Evolutionary conservation across 805 yeast genomes (phyloP).

Genomic region (Candida ponderosae): DNA sequence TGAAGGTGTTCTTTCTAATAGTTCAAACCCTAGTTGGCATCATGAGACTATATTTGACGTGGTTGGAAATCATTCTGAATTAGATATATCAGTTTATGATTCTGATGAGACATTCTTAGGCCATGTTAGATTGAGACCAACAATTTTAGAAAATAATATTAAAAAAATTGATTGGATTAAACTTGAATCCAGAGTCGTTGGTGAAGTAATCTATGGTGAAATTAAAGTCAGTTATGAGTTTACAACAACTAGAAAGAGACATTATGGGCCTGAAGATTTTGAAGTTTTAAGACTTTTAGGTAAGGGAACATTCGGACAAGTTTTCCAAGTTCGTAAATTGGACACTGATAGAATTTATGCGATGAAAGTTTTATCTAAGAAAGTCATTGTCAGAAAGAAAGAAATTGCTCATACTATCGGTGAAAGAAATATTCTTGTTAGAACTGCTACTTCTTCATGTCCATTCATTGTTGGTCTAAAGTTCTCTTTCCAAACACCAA

Average conservation of each 20-base stretch:
- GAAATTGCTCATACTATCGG: constrained; percentile 98
- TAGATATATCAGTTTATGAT: constrained; percentile 90
- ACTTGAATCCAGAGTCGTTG: constrained; percentile 63
- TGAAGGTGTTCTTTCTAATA: constrained; percentile 19
- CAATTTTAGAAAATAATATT: constrained; percentile 23
- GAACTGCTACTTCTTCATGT: constrained; percentile 81
- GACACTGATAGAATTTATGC: constrained; percentile 92
- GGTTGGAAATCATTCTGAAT: constrained; percentile 71
- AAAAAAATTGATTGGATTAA: constrained; percentile 64
- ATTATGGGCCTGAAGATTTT: constrained; percentile 91
- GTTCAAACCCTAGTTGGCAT: constrained; percentile 76
- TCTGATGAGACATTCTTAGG: constrained; percentile 86
- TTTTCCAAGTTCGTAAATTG: constrained; percentile 86
- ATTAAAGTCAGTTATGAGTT: constrained; percentile 71
- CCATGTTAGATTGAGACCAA: constrained; percentile 67
- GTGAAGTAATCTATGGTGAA: constrained; percentile 73
- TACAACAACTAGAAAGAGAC: constrained; percentile 59
- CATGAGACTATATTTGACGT: constrained; percentile 93
- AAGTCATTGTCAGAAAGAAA: constrained; percentile 91
- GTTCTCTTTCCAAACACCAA: constrained; percentile 92
- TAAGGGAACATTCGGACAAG: constrained; percentile 97
- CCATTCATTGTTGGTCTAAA: constrained; percentile 95
- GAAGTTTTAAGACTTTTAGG: constrained; percentile 87
- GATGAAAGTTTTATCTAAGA: constrained; percentile 93
- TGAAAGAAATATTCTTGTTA: constrained; percentile 87